These are phyloP conservation scores for Clavariopsis aquatica DNA, from an alignment of 495 filamentous ascomycete genomes.

Conservation along the genomic window DNA sequence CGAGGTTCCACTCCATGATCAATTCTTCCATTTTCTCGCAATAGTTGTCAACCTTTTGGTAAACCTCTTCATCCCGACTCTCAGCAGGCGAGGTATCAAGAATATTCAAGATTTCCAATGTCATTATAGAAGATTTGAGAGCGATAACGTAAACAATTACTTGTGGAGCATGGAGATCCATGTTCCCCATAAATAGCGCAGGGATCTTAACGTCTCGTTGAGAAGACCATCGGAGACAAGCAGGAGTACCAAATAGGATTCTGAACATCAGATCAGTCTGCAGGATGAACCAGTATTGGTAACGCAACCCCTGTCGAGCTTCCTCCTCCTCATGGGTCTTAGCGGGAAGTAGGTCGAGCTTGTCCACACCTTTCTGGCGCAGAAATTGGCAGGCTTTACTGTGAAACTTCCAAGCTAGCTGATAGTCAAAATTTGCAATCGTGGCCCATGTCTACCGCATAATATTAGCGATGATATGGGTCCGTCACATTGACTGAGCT, in stretches of 20 bases:
- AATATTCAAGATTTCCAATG: constrained; percentile 10
- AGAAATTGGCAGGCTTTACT: constrained; percentile 18
- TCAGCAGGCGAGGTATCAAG: neutral
- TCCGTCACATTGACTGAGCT: neutral
- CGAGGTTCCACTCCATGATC: constrained; percentile 12
- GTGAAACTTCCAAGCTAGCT: constrained; percentile 25
- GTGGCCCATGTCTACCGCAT: constrained; percentile 8
- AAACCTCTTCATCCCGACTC: neutral
- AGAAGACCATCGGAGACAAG: neutral
- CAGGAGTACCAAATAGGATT: constrained; percentile 15
- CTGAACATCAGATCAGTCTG: constrained; percentile 22
- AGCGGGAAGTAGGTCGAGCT: constrained; percentile 5
- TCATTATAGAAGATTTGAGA: constrained; percentile 9
- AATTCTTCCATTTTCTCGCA: constrained; percentile 6
- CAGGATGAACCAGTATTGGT: constrained; percentile 13
- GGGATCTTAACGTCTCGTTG: neutral
- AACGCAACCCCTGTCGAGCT: neutral
- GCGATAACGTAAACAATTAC: neutral
- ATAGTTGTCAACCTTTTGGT: constrained; percentile 5
- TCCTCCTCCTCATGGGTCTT: constrained; percentile 13
- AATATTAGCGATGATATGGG: neutral
- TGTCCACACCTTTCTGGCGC: constrained; percentile 7
- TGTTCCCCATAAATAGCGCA: neutral
- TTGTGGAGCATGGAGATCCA: constrained; percentile 1
- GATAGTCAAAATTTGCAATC: constrained; percentile 26